These are phyloP conservation scores for Eremomyces bilateralis DNA, from an alignment of 495 filamentous ascomycete species.

Conservation along the genomic window DNA sequence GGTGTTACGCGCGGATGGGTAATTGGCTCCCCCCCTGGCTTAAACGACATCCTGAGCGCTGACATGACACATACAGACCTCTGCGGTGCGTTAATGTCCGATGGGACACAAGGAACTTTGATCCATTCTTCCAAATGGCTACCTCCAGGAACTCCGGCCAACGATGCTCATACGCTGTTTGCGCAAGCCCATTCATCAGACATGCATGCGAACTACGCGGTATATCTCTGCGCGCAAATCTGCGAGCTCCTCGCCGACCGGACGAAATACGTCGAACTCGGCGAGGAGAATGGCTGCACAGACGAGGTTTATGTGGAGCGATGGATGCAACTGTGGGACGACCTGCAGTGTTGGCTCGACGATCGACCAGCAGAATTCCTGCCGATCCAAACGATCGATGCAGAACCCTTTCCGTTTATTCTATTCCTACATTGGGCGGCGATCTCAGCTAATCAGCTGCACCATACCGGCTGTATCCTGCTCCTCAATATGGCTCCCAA, in stretches of 20 bases:
- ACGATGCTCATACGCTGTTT: conserved; percentile 2
- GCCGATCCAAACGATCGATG: conserved; percentile 16
- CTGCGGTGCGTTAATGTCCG: conserved; percentile 26
- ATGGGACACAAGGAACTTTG: conserved; percentile 23
- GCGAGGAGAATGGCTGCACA: conserved; percentile 4
- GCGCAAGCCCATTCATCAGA: conserved; percentile 4
- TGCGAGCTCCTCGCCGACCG: conserved; percentile 23
- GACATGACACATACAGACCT: conserved; percentile 10
- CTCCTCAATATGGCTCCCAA: conserved; percentile 23
- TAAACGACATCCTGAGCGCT: background rate
- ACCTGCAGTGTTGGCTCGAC: conserved; percentile 23
- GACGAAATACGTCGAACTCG: conserved; percentile 18
- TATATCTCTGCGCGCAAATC: conserved; percentile 23
- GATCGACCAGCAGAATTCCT: conserved; percentile 22
- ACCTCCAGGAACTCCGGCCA: conserved; percentile 8
- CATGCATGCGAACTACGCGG: conserved; percentile 27
- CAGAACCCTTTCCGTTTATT: conserved; percentile 23
- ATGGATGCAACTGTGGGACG: conserved; percentile 23
- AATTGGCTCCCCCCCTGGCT: too few relatives aligned
- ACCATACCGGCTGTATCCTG: conserved; percentile 26
- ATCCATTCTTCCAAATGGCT: conserved; percentile 23
- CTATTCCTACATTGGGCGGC: conserved; percentile 26
- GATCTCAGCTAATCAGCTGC: conserved; percentile 28
- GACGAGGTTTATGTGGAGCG: conserved; percentile 11
- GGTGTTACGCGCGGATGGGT: conserved; percentile 28